These are phyloP conservation scores for Trichoderma breve DNA, from an alignment of 2,329 filamentous ascomycete genomes.

Conservation along the genomic window DNA sequence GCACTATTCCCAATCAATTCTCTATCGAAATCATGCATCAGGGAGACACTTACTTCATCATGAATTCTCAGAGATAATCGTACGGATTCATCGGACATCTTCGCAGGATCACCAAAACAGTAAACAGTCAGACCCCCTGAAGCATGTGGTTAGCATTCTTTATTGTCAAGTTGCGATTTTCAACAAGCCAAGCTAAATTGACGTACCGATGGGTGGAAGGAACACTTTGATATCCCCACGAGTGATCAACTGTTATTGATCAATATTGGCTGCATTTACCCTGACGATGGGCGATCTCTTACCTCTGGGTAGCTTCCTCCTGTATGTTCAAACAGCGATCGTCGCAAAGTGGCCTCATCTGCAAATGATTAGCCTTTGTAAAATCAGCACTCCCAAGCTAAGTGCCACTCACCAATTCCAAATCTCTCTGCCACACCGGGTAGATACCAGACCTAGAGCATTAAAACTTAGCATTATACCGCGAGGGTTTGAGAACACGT, in stretches of 20 bases:
- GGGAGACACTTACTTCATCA: conserved; percentile 50
- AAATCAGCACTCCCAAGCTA: not conserved
- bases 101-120: conserved; percentile 91
- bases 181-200: not conserved
- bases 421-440: conserved; percentile 89
- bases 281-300: conserved; percentile 18
- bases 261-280: conserved; percentile 20
- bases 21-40: not conserved
- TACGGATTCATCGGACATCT: conserved; percentile 83
- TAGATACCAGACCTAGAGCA: conserved; percentile 67
- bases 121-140: conserved; percentile 86
- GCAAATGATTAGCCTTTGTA: conserved; percentile 28
- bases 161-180: no score
- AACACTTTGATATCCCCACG: conserved; percentile 93
- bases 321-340: conserved; percentile 90
- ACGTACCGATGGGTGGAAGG: conserved; percentile 79
- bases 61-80: conserved; percentile 81
- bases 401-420: conserved; percentile 65
- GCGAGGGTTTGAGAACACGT: not conserved
- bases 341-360: conserved; percentile 83
- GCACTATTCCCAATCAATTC: conserved; percentile 50
- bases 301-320: conserved; percentile 92
- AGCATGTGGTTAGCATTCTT: not conserved
- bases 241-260: conserved; percentile 67
- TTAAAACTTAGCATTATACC: not conserved